Evolutionary conservation across 2,329 filamentous ascomycete species (phyloP).

Genomic region (Diplodia seriata): DNA sequence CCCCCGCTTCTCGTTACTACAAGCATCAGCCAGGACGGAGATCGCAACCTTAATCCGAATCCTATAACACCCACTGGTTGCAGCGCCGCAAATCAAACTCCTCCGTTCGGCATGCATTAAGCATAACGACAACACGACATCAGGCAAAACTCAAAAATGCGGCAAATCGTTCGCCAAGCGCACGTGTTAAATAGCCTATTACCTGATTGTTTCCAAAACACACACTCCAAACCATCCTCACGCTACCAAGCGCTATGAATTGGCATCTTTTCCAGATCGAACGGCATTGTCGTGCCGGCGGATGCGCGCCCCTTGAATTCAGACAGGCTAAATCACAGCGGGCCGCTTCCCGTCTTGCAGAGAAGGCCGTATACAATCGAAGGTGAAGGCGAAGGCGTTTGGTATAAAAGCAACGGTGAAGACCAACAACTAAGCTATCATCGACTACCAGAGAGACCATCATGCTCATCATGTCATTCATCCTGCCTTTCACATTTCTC

Average conservation of each 20-base stretch:
- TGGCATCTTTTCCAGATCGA: background rate
- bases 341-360: conserved; percentile 5
- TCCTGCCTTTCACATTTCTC: background rate
- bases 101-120: background rate
- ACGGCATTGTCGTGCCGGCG: background rate
- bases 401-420: background rate
- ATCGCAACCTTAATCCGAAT: background rate
- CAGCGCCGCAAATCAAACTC: background rate
- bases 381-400: background rate
- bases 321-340: conserved; percentile 4
- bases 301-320: background rate
- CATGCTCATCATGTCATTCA: background rate
- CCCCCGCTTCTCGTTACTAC: background rate
- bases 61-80: background rate
- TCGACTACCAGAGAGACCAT: background rate
- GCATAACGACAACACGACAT: background rate
- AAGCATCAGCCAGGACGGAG: background rate
- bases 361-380: background rate
- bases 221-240: background rate
- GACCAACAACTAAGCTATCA: background rate
- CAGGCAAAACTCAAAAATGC: conserved; percentile 9
- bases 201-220: background rate
- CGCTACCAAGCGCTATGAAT: background rate
- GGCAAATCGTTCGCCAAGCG: conserved; percentile 4
- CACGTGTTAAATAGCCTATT: conserved; percentile 20